Percentiles rank a stretch among this genome's conserved stretches.
phyloP scores from a whole-genome alignment of 139 green algal species.

The Tetratostichococcus sp. region DNA sequence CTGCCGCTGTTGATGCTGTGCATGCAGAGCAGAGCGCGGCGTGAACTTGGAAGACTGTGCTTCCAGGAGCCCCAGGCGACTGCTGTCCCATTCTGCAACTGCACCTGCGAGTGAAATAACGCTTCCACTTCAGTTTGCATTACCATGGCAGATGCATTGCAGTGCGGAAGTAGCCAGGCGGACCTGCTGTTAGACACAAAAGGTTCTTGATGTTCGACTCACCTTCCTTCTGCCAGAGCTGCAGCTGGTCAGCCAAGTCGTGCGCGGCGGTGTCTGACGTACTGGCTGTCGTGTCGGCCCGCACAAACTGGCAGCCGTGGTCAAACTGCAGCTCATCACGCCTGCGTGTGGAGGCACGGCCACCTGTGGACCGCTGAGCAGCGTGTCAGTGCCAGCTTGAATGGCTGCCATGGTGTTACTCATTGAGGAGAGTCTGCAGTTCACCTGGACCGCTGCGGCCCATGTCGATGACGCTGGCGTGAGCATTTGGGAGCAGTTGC shows the following conservation, averaged over 20 bases:
- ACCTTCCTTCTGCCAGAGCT: neutral
- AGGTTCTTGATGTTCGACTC: too few relatives aligned
- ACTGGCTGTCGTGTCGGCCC: too few relatives aligned
- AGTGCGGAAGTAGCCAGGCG: too few relatives aligned
- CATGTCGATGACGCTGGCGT: neutral
- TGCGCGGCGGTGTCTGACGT: too few relatives aligned
- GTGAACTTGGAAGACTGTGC: neutral
- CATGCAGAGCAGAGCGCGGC: neutral
- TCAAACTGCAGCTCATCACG: neutral
- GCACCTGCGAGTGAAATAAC: neutral
- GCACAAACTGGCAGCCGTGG: neutral
- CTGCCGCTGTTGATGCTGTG: neutral
- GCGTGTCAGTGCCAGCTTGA: neutral
- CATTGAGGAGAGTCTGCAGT: too few relatives aligned
- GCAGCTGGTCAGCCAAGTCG: neutral
- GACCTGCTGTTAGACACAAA: too few relatives aligned
- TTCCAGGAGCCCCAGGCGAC: neutral
- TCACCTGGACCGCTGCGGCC: neutral
- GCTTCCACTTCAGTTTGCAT: too few relatives aligned
- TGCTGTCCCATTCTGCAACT: neutral
- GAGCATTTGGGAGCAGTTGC: neutral
- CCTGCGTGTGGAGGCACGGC: neutral
- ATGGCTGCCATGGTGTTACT: too few relatives aligned
- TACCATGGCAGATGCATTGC: too few relatives aligned
- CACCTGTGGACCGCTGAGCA: neutral